Percentiles rank a stretch among this genome's conserved stretches.
Conservation (phyloP, 2,329 filamentous ascomycete genomes). For the Trichoderma sp. region DNA sequence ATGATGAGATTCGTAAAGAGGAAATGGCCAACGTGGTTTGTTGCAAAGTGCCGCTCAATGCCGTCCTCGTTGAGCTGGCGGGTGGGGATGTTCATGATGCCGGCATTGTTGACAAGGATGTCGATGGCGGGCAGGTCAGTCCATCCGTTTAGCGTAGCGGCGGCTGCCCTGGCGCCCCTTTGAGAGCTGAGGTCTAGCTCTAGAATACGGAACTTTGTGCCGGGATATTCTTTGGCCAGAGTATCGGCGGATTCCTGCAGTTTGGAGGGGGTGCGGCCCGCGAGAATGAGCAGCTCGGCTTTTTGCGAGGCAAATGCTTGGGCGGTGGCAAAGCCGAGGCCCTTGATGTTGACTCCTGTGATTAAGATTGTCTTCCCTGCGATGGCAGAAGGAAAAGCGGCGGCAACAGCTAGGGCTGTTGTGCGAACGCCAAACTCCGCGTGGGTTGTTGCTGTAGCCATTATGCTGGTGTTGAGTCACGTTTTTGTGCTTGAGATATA, state of each 20-base stretch:
- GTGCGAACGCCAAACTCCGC: slow-evolving; percentile 11
- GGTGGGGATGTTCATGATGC: slow-evolving; percentile 10
- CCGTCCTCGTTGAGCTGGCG: slow-evolving; percentile 18
- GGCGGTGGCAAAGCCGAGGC: slow-evolving; percentile 26
- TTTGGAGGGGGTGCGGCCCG: slow-evolving; percentile 21
- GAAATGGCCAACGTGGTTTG: slow-evolving; percentile 20
- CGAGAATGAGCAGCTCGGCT: slow-evolving; percentile 21
- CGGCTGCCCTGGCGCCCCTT: slow-evolving; percentile 1
- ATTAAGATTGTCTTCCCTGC: slow-evolving; percentile 8
- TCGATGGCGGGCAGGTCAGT: slow-evolving; percentile 7
- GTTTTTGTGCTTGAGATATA: not conserved
- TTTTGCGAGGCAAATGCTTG: slow-evolving; percentile 19
- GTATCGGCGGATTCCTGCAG: slow-evolving; percentile 14
- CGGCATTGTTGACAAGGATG: slow-evolving; percentile 25
- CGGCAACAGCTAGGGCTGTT: slow-evolving; percentile 1
- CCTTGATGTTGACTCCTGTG: slow-evolving; percentile 25
- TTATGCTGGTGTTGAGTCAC: not conserved
- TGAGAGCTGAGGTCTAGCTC: slow-evolving; percentile 9
- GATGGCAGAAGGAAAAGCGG: slow-evolving; percentile 7
- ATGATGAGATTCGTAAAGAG: slow-evolving; percentile 18
- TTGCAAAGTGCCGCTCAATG: slow-evolving; percentile 15
- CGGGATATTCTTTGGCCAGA: slow-evolving; percentile 2
- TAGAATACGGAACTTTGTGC: slow-evolving; percentile 2
- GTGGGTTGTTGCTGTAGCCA: slow-evolving; percentile 19
- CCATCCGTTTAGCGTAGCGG: slow-evolving; percentile 14